Base-by-base conservation (phyloP, 2,329 filamentous ascomycete species). In the Ceratocystis colombiana region DNA sequence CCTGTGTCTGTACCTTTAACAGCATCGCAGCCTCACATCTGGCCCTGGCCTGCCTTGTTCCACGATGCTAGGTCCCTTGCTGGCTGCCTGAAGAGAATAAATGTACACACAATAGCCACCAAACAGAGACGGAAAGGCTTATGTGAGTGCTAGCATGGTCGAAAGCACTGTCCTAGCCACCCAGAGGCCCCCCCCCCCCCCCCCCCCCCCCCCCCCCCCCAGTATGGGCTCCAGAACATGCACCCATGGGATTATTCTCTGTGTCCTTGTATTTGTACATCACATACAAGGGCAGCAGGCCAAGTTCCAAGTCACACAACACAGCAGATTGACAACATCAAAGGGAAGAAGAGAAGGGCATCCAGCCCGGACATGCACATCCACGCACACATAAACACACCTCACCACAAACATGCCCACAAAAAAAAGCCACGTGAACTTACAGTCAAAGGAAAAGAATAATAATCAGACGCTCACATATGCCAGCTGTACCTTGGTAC, bases 341-440 rank as follows among this genome's bases (percentile, higher is more conserved):
- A 50, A 25, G n/a, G 48, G 48, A 22, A 50, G 48, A 22, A 20
- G 22, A 22, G 17, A 50, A 50, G 37, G 37, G 37, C 12, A 41
- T 41, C 37, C 37, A 37, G 37, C 20, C 48, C 20, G 22, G 48
- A 50, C 48, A 50, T 12, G 20, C 48, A 50, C 37, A 41, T 12
- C 7, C 48, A 50, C 48, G 20, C 48, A 50, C 48, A 22, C 46
- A 50, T 5, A 50, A 25, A 8, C 17, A 50, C n/a, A 20, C 48
- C 48, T 41, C 37, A 41, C 37, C 17, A 50, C 17, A 48, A 48
- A 20, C 17, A 48, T 48, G 20, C 46, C 48, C n/a, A 22, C n/a
- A 50, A 50, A 50, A 50, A 50, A 20, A 25, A 50, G 48, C 48
- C 48, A 50, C 48, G 48, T 50, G 48, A 50, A 50, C 48, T 50